Evolutionary conservation across 2,329 filamentous ascomycete species (phyloP).

Genomic region (Metarhizium rileyi): DNA sequence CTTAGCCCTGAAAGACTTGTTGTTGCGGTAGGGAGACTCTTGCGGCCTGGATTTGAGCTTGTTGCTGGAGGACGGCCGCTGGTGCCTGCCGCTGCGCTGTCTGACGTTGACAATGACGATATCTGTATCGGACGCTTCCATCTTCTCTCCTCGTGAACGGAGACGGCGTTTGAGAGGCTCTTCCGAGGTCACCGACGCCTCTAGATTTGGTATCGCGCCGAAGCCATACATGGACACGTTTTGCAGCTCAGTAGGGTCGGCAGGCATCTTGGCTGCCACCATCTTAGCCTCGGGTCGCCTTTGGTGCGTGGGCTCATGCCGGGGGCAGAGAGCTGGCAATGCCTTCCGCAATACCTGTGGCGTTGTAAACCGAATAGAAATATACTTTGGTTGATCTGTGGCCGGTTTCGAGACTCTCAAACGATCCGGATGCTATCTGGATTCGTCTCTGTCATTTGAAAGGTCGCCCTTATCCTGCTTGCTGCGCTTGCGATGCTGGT

Average conservation of each 20-base stretch:
- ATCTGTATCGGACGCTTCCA: not conserved
- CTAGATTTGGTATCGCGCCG: conserved; percentile 12
- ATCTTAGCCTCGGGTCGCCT: conserved; percentile 8
- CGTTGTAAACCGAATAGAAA: conserved; percentile 1
- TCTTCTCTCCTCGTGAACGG: conserved; percentile 2
- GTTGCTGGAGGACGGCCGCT: not conserved
- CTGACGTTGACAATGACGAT: not conserved
- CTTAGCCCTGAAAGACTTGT: not conserved
- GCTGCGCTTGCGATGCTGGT: conserved; percentile 28
- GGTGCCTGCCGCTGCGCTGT: not conserved
- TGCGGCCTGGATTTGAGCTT: not conserved
- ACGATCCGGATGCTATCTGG: conserved; percentile 26
- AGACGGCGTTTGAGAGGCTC: conserved; percentile 7
- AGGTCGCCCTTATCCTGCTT: conserved; percentile 23
- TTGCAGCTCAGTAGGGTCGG: conserved; percentile 1
- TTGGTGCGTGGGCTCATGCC: not conserved
- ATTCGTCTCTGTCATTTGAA: conserved; percentile 26
- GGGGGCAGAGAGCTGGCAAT: conserved; percentile 7
- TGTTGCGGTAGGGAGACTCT: not conserved
- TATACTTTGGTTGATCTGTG: not conserved
- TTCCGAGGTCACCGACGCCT: conserved; percentile 2
- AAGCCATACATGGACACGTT: conserved; percentile 10
- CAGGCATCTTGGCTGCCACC: conserved; percentile 9
- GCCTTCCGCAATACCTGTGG: conserved; percentile 4
- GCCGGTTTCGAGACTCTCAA: conserved; percentile 13